These are phyloP conservation scores for Corylus avellana DNA, from an alignment of 306 rosid species.

Conservation along the genomic window DNA sequence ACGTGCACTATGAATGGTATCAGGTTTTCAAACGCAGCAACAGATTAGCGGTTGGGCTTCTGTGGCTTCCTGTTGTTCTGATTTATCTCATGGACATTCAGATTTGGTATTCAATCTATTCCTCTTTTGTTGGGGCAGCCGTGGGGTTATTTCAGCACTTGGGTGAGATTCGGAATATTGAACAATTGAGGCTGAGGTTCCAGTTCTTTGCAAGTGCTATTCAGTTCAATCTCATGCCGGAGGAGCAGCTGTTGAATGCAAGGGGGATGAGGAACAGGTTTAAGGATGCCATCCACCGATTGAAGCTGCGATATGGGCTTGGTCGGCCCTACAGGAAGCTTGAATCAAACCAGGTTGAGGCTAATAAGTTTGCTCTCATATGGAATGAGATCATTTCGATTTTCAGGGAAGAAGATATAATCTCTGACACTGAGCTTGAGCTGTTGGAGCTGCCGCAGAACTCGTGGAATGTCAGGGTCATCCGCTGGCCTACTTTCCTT, in stretches of 20 bases:
- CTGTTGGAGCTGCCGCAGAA: slow-evolving; percentile 82
- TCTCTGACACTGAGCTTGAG: slow-evolving; percentile 86
- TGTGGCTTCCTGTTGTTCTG: slow-evolving; percentile 89
- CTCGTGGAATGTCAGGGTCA: slow-evolving; percentile 89
- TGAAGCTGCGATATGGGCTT: slow-evolving; percentile 93
- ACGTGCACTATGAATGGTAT: slow-evolving; percentile 65
- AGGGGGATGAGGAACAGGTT: slow-evolving; percentile 81
- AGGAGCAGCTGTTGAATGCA: slow-evolving; percentile 81
- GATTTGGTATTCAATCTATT: slow-evolving; percentile 90
- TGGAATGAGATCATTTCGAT: slow-evolving; percentile 90
- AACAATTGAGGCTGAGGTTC: slow-evolving; percentile 86
- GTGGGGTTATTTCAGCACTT: slow-evolving; percentile 87
- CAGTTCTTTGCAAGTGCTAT: slow-evolving; percentile 97
- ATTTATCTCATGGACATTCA: slow-evolving; percentile 93
- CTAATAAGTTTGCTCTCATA: slow-evolving; percentile 85
- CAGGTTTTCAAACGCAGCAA: slow-evolving; percentile 53
- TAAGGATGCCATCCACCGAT: slow-evolving; percentile 83
- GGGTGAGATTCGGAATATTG: slow-evolving; percentile 93
- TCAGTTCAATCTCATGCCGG: slow-evolving; percentile 95
- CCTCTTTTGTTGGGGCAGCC: slow-evolving; percentile 80
- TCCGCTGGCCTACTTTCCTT: slow-evolving; percentile 96
- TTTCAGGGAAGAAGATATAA: slow-evolving; percentile 95
- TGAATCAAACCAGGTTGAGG: slow-evolving; percentile 87
- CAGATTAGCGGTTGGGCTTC: slow-evolving; percentile 61
- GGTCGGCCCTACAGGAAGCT: slow-evolving; percentile 90